These are phyloP conservation scores for Apocynum venetum DNA, from an alignment of 257 asterid species.

Conservation along the genomic window DNA sequence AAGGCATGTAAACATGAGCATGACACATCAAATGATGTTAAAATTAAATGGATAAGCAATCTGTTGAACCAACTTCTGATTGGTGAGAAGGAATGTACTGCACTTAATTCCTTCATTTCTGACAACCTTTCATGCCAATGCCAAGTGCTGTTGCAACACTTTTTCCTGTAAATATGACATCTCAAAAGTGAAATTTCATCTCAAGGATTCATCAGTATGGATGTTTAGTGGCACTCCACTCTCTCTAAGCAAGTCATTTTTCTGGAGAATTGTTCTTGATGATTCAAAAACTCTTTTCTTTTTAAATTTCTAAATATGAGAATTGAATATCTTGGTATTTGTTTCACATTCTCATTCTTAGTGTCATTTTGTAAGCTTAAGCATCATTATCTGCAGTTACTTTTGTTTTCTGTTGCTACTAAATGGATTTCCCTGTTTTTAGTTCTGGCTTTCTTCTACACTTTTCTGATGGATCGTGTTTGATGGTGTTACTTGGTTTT, in stretches of 20 bases:
- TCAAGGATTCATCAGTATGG: background rate
- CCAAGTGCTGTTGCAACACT: background rate
- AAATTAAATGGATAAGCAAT: background rate
- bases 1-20: no score
- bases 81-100: background rate
- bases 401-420: background rate
- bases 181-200: background rate
- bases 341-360: background rate
- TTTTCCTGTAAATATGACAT: background rate
- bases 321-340: background rate
- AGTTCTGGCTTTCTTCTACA: background rate
- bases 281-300: background rate
- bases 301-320: background rate
- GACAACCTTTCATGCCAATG: background rate
- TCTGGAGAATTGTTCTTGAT: background rate
- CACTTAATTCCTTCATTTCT: background rate
- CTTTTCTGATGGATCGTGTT: background rate
- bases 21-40: no score
- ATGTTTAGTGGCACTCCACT: background rate
- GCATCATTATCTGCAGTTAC: background rate
- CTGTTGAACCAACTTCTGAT: background rate
- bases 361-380: background rate
- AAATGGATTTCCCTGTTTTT: background rate
- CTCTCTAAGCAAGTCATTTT: background rate
- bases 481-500: conserved; percentile 3